Conservation (phyloP, 345 rosid genomes). For the Ailanthus altissimus region DNA sequence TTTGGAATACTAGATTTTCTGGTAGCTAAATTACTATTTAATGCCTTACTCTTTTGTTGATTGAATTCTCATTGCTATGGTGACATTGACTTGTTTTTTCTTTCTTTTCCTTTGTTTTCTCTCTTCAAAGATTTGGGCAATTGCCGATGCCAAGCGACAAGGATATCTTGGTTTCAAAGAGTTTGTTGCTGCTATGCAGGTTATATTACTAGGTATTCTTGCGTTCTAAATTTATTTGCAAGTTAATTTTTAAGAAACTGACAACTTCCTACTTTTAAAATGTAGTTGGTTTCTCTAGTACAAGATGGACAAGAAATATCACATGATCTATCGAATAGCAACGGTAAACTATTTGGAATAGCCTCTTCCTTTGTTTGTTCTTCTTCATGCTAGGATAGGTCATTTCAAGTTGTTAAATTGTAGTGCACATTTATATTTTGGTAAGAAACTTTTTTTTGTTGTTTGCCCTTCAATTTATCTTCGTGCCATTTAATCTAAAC, state of each 20-base stretch:
- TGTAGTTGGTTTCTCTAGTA: slow-evolving; percentile 76
- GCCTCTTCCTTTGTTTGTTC: background rate
- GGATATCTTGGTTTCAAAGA: slow-evolving; percentile 82
- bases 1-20: background rate
- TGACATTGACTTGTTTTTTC: slow-evolving; percentile 6
- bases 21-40: background rate
- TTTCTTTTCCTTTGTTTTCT: slow-evolving; percentile 8
- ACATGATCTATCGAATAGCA: slow-evolving; percentile 46
- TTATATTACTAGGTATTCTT: slow-evolving; percentile 11
- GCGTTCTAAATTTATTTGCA: background rate
- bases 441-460: background rate
- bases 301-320: slow-evolving; percentile 69
- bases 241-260: slow-evolving; percentile 25
- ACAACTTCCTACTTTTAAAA: slow-evolving; percentile 18
- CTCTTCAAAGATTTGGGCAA: slow-evolving; percentile 79
- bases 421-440: background rate
- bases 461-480: background rate
- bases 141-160: slow-evolving; percentile 84
- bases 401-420: background rate
- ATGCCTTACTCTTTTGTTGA: background rate
- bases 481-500: background rate
- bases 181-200: slow-evolving; percentile 79
- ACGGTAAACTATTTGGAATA: slow-evolving; percentile 35
- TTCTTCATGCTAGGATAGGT: background rate
- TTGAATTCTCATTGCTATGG: background rate